Conservation (phyloP, 1,284 basidiomycete species). For the Ustilago loliicola region DNA sequence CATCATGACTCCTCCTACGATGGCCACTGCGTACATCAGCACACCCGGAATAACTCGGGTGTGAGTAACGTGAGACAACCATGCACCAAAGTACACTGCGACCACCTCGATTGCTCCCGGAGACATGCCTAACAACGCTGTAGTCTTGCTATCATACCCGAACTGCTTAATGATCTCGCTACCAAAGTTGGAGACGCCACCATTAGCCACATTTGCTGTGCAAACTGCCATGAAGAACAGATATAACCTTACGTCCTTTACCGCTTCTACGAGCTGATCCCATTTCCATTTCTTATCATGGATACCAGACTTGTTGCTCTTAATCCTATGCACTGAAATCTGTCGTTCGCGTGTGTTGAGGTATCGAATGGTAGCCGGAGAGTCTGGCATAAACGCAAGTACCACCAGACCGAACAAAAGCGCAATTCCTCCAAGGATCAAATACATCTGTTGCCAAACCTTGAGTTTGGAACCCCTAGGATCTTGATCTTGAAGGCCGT, state of each 20-base stretch:
- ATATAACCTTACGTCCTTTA: conserved; percentile 73
- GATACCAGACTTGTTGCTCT: conserved; percentile 74
- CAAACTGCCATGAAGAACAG: conserved; percentile 53
- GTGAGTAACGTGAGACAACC: conserved; percentile 37
- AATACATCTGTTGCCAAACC: conserved; percentile 64
- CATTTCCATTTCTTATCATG: conserved; percentile 76
- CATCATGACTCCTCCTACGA: conserved; percentile 61
- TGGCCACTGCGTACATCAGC: conserved; percentile 54
- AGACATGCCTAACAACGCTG: conserved; percentile 66
- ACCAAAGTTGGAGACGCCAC: conserved; percentile 62
- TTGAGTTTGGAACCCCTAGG: conserved; percentile 22
- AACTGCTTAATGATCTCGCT: conserved; percentile 65
- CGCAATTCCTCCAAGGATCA: conserved; percentile 62
- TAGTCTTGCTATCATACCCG: conserved; percentile 58
- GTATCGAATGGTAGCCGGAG: conserved; percentile 51
- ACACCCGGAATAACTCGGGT: conserved; percentile 60
- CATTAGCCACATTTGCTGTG: conserved; percentile 58
- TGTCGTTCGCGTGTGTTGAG: conserved; percentile 74
- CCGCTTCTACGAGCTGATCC: conserved; percentile 74
- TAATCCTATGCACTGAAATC: conserved; percentile 76
- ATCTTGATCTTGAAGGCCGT: conserved; percentile 57
- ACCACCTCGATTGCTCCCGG: conserved; percentile 61
- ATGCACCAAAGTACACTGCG: conserved; percentile 57
- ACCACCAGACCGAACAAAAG: conserved; percentile 53
- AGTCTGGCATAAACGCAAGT: conserved; percentile 54